A percentile compares a stretch with the other conserved stretches of the same genome.
Conservation (phyloP, 768 basidiomycete genomes). For the Pleurotus ostreatus region DNA sequence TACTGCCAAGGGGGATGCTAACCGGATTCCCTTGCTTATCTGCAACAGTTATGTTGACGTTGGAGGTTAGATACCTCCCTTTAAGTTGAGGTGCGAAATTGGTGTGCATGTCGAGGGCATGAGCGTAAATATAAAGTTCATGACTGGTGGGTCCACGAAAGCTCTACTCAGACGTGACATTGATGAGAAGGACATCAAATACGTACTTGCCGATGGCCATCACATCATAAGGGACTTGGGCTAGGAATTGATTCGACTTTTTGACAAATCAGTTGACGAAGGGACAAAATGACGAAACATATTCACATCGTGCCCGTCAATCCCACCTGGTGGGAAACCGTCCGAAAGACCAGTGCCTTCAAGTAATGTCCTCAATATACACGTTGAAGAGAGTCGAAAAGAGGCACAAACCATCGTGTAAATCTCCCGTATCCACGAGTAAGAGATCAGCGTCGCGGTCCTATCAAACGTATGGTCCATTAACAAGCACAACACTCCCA, state of each 20-base stretch:
- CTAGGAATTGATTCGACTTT: constrained; percentile 73
- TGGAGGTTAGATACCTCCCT: constrained; percentile 78
- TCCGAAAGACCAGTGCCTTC: constrained; percentile 75
- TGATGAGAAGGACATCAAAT: too few species aligned
- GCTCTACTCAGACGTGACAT: too few species aligned
- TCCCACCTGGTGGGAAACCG: constrained; percentile 64
- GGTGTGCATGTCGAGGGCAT: constrained; percentile 66
- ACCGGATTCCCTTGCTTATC: constrained; percentile 34
- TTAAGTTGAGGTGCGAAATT: constrained; percentile 65
- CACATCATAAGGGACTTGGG: constrained; percentile 73
- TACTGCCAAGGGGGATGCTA: constrained; percentile 35
- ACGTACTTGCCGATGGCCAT: constrained; percentile 82
- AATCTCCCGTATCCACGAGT: constrained; percentile 76
- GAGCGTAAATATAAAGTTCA: constrained; percentile 72
- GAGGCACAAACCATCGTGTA: constrained; percentile 56
- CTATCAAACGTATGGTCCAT: constrained; percentile 19
- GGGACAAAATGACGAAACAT: constrained; percentile 1
- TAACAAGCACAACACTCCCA: not conserved
- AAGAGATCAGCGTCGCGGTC: constrained; percentile 78
- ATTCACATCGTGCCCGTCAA: constrained; percentile 68
- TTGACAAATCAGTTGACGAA: not conserved
- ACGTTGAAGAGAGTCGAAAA: not conserved
- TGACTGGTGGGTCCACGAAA: constrained; percentile 41
- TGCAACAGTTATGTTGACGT: constrained; percentile 77
- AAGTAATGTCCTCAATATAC: not conserved